Percentiles rank a stretch among this genome's conserved stretches.
These are phyloP conservation scores for Paragyromitra xinjiangensis DNA, from an alignment of 495 filamentous ascomycete genomes.

Conservation along the genomic window DNA sequence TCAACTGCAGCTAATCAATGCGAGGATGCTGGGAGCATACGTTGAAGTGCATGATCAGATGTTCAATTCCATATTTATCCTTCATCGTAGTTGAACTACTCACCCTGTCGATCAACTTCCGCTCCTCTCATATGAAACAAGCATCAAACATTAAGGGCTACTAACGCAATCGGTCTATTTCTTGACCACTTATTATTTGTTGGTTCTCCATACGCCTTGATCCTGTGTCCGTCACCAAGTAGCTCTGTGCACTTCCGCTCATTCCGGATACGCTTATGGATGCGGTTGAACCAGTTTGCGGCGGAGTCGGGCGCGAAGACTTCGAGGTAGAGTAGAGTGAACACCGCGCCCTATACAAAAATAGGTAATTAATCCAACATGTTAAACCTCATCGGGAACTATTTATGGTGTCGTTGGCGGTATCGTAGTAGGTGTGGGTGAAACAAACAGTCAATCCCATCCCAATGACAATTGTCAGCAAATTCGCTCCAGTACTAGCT, in stretches of 20 bases:
- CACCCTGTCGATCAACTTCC: background rate
- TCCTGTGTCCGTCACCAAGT: constrained; percentile 74
- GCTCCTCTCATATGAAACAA: constrained; percentile 13
- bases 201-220: constrained; percentile 84
- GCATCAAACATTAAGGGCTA: constrained; percentile 25
- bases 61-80: constrained; percentile 79
- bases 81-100: constrained; percentile 70
- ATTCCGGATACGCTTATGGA: constrained; percentile 78
- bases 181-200: constrained; percentile 83
- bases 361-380: constrained; percentile 35
- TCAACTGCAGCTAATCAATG: background rate
- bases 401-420: background rate
- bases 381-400: constrained; percentile 7
- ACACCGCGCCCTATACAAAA: constrained; percentile 71
- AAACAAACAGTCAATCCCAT: constrained; percentile 73
- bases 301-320: constrained; percentile 87
- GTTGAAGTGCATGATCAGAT: constrained; percentile 88
- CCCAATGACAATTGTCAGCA: constrained; percentile 78
- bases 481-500: constrained; percentile 89
- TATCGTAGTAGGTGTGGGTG: background rate
- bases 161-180: constrained; percentile 83
- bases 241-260: constrained; percentile 74
- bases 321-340: constrained; percentile 81
- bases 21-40: constrained; percentile 61
- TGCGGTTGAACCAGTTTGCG: constrained; percentile 86